Conservation (phyloP, 176 grass and related monocot genomes). For the Phragmites australis region DNA sequence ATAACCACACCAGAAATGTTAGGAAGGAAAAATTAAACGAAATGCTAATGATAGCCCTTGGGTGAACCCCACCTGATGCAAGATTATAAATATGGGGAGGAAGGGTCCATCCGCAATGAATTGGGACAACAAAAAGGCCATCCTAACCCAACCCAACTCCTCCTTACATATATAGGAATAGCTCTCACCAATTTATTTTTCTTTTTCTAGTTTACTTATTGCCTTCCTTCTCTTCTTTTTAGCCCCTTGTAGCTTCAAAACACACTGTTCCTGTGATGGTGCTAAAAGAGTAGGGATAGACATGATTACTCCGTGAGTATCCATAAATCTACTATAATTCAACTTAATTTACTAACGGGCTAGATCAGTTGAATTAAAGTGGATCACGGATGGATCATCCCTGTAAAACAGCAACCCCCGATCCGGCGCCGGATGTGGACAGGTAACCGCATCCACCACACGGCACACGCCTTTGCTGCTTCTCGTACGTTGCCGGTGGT, state of each 20-base stretch:
- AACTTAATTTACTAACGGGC: no score
- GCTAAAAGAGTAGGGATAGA: no score
- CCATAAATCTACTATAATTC: no score
- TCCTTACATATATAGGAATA: background rate
- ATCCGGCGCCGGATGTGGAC: conserved; percentile 21
- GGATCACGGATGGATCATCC: no score
- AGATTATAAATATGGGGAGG: background rate
- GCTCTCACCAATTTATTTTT: background rate
- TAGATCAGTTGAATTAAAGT: no score
- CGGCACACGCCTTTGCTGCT: no score
- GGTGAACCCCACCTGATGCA: background rate
- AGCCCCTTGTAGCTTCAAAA: no score
- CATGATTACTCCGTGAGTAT: no score
- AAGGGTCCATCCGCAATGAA: conserved; percentile 24
- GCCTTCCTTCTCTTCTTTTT: background rate
- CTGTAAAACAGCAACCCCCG: no score
- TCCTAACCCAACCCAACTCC: background rate
- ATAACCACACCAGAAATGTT: background rate
- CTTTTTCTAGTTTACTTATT: background rate
- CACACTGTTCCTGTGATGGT: no score
- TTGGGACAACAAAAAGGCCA: conserved; percentile 20
- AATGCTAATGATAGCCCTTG: background rate
- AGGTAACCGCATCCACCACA: conserved; percentile 26
- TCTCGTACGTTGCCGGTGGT: background rate
- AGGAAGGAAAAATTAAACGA: background rate